These are phyloP conservation scores for Anthostomella pinea DNA, from an alignment of 2,329 filamentous ascomycete species.

Conservation along the genomic window DNA sequence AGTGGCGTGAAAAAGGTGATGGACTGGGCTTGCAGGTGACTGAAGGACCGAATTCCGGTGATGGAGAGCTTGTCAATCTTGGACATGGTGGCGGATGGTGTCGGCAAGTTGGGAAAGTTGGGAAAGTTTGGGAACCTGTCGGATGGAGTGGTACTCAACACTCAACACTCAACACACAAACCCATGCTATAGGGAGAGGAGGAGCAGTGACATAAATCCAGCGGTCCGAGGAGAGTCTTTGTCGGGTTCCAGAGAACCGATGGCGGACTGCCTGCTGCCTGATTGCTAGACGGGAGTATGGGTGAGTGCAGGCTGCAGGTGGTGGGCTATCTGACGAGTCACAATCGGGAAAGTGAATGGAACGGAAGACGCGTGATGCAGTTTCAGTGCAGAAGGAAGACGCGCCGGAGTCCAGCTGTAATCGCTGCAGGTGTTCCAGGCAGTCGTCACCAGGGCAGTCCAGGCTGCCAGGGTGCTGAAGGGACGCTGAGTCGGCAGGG, in stretches of 20 bases:
- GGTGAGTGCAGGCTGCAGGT: too few species aligned
- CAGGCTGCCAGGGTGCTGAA: too few species aligned
- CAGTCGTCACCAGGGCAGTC: too few species aligned
- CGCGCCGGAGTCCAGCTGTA: conserved; percentile 2
- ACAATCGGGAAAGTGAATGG: neutral
- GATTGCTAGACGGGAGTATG: too few species aligned
- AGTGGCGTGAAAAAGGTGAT: conserved; percentile 89
- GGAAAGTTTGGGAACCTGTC: conserved; percentile 1
- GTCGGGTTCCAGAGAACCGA: too few species aligned
- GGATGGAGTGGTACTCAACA: conserved; percentile 3
- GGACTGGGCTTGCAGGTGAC: conserved; percentile 67
- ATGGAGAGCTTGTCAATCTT: conserved; percentile 90
- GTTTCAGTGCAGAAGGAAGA: conserved; percentile 4
- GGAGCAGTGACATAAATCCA: neutral
- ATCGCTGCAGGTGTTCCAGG: too few species aligned
- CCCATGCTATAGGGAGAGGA: too few species aligned
- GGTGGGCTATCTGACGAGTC: too few species aligned
- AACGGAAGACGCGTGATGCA: conserved; percentile 5
- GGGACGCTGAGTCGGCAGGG: too few species aligned
- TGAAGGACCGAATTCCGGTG: conserved; percentile 80
- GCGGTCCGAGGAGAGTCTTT: neutral
- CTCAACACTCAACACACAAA: too few species aligned
- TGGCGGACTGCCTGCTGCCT: too few species aligned
- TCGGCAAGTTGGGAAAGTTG: too few species aligned
- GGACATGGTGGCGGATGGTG: conserved; percentile 50